Conservation (phyloP, 768 basidiomycete genomes). For the Tubosaeta sp. region DNA sequence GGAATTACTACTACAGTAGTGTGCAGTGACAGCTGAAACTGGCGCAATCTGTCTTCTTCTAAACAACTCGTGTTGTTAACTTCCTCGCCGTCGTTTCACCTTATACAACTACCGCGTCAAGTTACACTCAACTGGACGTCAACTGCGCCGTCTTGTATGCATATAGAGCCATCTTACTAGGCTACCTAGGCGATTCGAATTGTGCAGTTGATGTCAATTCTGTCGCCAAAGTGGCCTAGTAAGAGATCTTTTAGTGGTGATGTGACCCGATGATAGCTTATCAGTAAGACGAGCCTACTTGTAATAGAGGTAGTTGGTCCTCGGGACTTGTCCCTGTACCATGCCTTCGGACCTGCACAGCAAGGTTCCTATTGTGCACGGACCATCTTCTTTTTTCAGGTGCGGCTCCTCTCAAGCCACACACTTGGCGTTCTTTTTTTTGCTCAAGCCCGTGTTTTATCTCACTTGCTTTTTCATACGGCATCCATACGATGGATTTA, state of each 20-base stretch:
- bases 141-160: background rate
- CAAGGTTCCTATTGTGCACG: constrained; percentile 12
- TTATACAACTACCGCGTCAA: no score
- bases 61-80: no score
- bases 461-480: background rate
- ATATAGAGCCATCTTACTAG: constrained; percentile 7
- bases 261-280: background rate
- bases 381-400: constrained; percentile 7
- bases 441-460: background rate
- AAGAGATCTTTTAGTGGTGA: constrained; percentile 1
- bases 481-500: constrained; percentile 31
- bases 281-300: background rate
- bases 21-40: no score
- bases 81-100: no score
- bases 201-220: background rate
- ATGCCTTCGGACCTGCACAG: background rate
- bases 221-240: constrained; percentile 5
- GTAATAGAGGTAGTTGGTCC: background rate
- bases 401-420: background rate
- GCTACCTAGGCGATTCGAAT: background rate
- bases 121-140: no score
- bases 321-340: background rate
- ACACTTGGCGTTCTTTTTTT: no score
- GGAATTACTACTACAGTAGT: no score
- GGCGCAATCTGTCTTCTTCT: no score